Evolutionary conservation across 768 basidiomycete genomes (phyloP).

Genomic region (Crepidotus variabilis): DNA sequence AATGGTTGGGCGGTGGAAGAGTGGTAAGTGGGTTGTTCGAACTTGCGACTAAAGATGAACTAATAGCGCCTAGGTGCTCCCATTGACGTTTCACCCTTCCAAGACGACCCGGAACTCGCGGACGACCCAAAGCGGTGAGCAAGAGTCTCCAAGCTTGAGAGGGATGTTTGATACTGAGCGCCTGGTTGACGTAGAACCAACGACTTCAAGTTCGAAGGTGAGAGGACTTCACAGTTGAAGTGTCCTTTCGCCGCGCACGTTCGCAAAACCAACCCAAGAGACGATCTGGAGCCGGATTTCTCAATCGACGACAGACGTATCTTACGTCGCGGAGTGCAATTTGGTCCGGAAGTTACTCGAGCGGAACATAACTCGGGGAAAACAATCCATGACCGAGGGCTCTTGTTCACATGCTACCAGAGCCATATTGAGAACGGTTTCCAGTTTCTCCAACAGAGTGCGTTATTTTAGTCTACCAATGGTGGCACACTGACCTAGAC

Average conservation of each 20-base stretch:
- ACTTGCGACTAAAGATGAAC: not conserved
- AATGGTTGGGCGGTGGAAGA: slow-evolving; percentile 54
- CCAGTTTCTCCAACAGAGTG: slow-evolving; percentile 38
- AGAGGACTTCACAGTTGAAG: slow-evolving; percentile 29
- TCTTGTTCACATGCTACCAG: slow-evolving; percentile 42
- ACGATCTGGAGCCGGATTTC: slow-evolving; percentile 32
- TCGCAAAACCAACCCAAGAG: slow-evolving; percentile 44
- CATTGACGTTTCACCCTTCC: slow-evolving; percentile 38
- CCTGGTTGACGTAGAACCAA: slow-evolving; percentile 30
- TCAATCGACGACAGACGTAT: slow-evolving; percentile 31
- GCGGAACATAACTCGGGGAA: slow-evolving; percentile 30
- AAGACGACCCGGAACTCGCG: slow-evolving; percentile 36
- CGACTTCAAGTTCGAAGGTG: slow-evolving; percentile 36
- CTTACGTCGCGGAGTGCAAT: slow-evolving; percentile 46
- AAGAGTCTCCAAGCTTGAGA: slow-evolving; percentile 4
- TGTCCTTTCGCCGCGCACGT: slow-evolving; percentile 49
- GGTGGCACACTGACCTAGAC: not conserved
- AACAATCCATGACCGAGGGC: slow-evolving; percentile 44
- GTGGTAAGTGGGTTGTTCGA: slow-evolving; percentile 27
- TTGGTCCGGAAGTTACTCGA: slow-evolving; percentile 45
- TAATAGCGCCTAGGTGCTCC: slow-evolving; percentile 33
- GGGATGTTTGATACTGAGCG: slow-evolving; percentile 3
- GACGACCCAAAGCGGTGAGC: slow-evolving; percentile 30
- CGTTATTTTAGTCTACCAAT: slow-evolving; percentile 4
- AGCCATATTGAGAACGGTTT: slow-evolving; percentile 37